These are phyloP conservation scores for Aureobasidium sp. DNA, from an alignment of 2,329 filamentous ascomycete species.

Conservation along the genomic window DNA sequence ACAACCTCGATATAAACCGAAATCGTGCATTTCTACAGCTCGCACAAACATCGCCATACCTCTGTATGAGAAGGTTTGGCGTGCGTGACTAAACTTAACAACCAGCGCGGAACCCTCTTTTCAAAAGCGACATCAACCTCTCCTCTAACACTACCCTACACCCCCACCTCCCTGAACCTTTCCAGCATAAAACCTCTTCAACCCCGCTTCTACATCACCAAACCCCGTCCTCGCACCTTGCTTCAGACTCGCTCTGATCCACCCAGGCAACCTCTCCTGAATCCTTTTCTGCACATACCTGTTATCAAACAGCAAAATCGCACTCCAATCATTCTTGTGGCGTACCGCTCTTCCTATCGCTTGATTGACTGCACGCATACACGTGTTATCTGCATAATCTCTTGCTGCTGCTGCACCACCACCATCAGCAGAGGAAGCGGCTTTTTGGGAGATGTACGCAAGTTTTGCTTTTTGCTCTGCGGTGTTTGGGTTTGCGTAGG, in stretches of 20 bases:
- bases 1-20: too few species aligned
- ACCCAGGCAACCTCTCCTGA: constrained; percentile 69
- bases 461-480: constrained; percentile 91
- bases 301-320: constrained; percentile 75
- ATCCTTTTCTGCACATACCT: constrained; percentile 70
- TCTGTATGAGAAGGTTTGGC: too few species aligned
- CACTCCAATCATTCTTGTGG: constrained; percentile 80
- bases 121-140: too few species aligned
- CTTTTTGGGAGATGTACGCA: constrained; percentile 67
- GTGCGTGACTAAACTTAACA: too few species aligned
- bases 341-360: constrained; percentile 88
- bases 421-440: constrained; percentile 15
- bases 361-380: constrained; percentile 96
- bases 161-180: constrained; percentile 14
- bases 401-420: constrained; percentile 31
- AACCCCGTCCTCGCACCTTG: constrained; percentile 22
- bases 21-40: too few species aligned
- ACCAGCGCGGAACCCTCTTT: too few species aligned
- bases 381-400: constrained; percentile 88
- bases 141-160: background rate
- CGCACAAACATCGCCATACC: too few species aligned
- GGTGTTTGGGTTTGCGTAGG: constrained; percentile 82
- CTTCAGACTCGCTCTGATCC: constrained; percentile 69
- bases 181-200: constrained; percentile 30
- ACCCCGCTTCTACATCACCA: constrained; percentile 28